These are phyloP conservation scores for Saccharomycopsis hybrid DNA, from an alignment of 1,139 yeast genomes.

Conservation along the genomic window DNA sequence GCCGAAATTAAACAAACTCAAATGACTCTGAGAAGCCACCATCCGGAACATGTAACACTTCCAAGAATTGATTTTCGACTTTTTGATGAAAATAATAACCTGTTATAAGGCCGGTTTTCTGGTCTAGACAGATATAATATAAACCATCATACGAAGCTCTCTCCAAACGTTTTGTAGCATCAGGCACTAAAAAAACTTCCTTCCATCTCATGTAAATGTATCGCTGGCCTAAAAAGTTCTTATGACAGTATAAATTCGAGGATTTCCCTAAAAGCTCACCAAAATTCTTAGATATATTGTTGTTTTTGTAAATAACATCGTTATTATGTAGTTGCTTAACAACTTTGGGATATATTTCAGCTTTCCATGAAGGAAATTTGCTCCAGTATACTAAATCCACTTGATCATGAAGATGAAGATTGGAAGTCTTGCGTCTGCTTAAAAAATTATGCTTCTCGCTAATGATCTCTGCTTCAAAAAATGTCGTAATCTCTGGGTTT, in stretches of 20 bases:
- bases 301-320: constrained; percentile 7
- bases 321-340: constrained; percentile 27
- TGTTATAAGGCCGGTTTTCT: constrained; percentile 62
- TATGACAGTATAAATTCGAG: constrained; percentile 26
- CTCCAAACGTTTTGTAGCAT: constrained; percentile 58
- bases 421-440: constrained; percentile 37
- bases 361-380: constrained; percentile 57
- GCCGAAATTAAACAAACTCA: constrained; percentile 26
- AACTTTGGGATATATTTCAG: constrained; percentile 30
- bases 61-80: constrained; percentile 55
- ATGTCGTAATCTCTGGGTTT: constrained; percentile 76
- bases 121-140: constrained; percentile 80
- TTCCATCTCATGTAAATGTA: constrained; percentile 91
- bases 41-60: constrained; percentile 40
- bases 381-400: constrained; percentile 87
- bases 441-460: constrained; percentile 48
- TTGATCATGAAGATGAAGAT: constrained; percentile 57
- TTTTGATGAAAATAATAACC: constrained; percentile 79
- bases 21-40: constrained; percentile 34
- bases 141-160: constrained; percentile 94
- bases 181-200: constrained; percentile 80
- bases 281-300: constrained; percentile 21
- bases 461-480: constrained; percentile 80
- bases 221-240: constrained; percentile 35
- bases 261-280: constrained; percentile 27